A percentile compares a stretch with the other conserved stretches of the same genome.
Evolutionary conservation across 2,329 filamentous ascomycete genomes (phyloP).

Genomic region (Colletotrichum sp.): DNA sequence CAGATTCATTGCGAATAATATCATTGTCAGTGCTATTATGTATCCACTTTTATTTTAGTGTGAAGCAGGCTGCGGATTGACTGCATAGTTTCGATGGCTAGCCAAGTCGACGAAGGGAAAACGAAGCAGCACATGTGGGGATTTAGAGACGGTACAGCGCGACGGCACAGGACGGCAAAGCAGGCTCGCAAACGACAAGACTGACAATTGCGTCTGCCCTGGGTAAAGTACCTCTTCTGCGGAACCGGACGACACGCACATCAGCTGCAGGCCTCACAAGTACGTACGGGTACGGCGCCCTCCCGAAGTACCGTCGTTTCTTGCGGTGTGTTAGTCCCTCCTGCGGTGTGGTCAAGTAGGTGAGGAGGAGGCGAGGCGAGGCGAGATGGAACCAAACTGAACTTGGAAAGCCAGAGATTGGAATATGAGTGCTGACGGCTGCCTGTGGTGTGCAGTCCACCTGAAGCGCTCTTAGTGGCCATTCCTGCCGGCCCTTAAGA

Average conservation of each 20-base stretch:
- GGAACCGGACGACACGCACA: background rate
- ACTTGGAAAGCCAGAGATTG: background rate
- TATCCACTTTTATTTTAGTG: background rate
- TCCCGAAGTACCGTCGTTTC: background rate
- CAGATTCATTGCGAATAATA: background rate
- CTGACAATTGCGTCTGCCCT: background rate
- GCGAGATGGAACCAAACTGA: background rate
- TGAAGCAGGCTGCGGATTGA: slow-evolving; percentile 11
- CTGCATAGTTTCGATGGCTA: background rate
- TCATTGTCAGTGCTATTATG: background rate
- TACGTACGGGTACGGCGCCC: background rate
- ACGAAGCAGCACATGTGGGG: background rate
- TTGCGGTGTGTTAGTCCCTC: background rate
- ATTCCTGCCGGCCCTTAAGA: background rate
- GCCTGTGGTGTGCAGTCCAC: slow-evolving; percentile 3
- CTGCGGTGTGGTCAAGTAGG: background rate
- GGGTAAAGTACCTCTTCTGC: background rate
- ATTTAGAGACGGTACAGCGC: background rate
- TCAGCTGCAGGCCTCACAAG: background rate
- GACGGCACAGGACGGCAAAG: background rate
- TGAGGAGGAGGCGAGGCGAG: background rate
- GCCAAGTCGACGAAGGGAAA: background rate
- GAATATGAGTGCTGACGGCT: slow-evolving; percentile 4
- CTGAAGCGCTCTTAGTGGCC: background rate
- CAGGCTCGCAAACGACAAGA: background rate